phyloP scores from a whole-genome alignment of 768 basidiomycete species.

The Lenzites betulinus region DNA sequence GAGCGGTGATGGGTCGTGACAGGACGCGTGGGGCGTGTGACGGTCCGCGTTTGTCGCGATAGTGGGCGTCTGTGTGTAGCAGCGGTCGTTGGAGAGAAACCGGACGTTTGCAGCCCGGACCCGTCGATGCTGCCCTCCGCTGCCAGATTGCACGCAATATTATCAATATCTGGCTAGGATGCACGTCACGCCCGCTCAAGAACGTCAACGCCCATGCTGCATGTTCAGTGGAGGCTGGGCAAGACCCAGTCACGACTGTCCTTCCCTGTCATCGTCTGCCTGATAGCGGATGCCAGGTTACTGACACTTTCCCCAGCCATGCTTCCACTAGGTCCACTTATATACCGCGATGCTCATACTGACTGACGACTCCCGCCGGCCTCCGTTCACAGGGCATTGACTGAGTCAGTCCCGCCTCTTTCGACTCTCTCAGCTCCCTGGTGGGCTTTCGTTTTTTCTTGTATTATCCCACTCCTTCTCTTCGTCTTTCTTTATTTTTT shows the following conservation, averaged over 20 bases:
- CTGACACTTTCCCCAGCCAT: constrained; percentile 14
- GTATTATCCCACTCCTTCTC: constrained; percentile 6
- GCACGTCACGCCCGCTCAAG: constrained; percentile 4
- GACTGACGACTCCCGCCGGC: neutral
- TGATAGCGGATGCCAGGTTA: constrained; percentile 12
- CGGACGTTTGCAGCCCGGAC: neutral
- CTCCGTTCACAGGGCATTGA: constrained; percentile 31
- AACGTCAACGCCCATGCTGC: constrained; percentile 15
- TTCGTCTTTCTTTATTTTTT: constrained; percentile 6
- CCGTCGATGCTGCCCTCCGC: neutral
- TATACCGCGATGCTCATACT: constrained; percentile 12
- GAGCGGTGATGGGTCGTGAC: constrained; percentile 7
- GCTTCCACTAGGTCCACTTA: constrained; percentile 2
- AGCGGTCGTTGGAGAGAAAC: neutral
- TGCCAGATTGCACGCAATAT: neutral
- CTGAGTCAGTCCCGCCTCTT: constrained; percentile 32
- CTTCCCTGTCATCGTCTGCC: constrained; percentile 8
- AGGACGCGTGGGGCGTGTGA: constrained; percentile 10
- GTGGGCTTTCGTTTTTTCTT: constrained; percentile 24
- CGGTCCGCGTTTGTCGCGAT: constrained; percentile 15
- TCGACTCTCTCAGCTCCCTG: constrained; percentile 31
- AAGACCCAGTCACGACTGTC: constrained; percentile 12
- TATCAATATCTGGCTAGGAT: neutral
- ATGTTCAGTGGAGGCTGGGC: constrained; percentile 9
- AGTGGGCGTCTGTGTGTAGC: neutral